A percentile compares a stretch with the other conserved stretches of the same genome.
Evolutionary conservation across 2,329 filamentous ascomycete genomes (phyloP).

Genomic region (Seiridium unicorne): DNA sequence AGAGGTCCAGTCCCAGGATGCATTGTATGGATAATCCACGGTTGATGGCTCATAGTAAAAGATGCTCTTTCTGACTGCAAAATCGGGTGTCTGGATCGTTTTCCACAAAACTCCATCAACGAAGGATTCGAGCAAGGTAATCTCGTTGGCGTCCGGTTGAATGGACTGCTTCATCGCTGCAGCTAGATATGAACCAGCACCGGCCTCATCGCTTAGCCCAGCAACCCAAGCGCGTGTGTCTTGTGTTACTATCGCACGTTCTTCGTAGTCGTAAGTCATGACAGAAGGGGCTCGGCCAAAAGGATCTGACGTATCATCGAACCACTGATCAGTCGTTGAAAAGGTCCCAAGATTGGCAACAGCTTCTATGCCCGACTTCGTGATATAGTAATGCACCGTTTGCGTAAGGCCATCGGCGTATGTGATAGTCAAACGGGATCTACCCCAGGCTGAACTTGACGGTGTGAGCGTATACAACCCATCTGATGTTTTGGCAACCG

Average conservation of each 20-base stretch:
- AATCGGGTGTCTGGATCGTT: constrained; percentile 44
- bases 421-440: constrained; percentile 43
- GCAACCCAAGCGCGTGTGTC: constrained; percentile 56
- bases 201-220: constrained; percentile 59
- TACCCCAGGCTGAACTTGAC: constrained; percentile 43
- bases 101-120: constrained; percentile 49
- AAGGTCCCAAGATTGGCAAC: constrained; percentile 49
- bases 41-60: constrained; percentile 54
- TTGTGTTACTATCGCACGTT: constrained; percentile 38
- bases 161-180: constrained; percentile 53
- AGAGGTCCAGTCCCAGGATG: constrained; percentile 42
- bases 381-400: constrained; percentile 56
- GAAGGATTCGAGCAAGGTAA: constrained; percentile 53
- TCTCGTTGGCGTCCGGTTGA: constrained; percentile 46
- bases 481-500: constrained; percentile 23
- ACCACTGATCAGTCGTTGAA: constrained; percentile 53
- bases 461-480: constrained; percentile 42
- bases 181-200: constrained; percentile 54
- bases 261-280: constrained; percentile 56
- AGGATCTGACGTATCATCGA: constrained; percentile 47
- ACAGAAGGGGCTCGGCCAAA: constrained; percentile 54
- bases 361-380: constrained; percentile 41
- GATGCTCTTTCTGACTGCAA: constrained; percentile 50
- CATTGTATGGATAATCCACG: constrained; percentile 42
- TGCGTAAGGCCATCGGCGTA: constrained; percentile 49